Evolutionary conservation across 2,329 filamentous ascomycete species (phyloP), one percentile per base, ranked within the genome.

Genomic region (Lojkania enalia): DNA sequence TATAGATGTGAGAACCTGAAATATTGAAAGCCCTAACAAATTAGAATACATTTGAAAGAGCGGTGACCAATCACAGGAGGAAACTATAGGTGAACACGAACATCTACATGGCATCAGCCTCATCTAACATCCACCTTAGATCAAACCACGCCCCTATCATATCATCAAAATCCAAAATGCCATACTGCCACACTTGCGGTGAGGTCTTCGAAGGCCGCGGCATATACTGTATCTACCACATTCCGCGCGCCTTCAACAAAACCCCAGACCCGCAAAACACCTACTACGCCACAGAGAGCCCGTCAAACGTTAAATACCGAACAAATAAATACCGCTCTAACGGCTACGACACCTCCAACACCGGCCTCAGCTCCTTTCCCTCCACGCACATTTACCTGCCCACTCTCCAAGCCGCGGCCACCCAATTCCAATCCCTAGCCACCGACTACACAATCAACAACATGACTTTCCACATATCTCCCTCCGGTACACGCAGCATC

Each of bases 181-280:
- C 50, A 14, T 48, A 23, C 39, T 61, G 48, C 30, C 40, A 14
- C 2, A 23, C 15, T 1, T 60, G 53, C 20, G 48, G 35, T 1
- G 29, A 32, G 0, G n/a, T 31, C 20, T 50, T 51, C 31, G 41
- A 44, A 32, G 54, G 57, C 14, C 42, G 39, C 11, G 54, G 52
- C 27, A 39, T 14, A n/a, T 32, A 47, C 20, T 61, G 57, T 35
- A 35, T 27, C 9, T 42, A 46, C 19, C 55, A 57, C 35, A 43
- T 43, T 9, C n/a, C 35, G 18, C 7, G 29, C 6, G 14, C 16
- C 32, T 37, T 3, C 33, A 7, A 9, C 9, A 33, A 16, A 15
- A 9, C 16, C 18, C 21, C 20, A 15, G 33, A 36, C 5, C 16
- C 6, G 19, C 19, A 6, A 5, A 36, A 21, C 33, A 11, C 16